Evolutionary conservation across 805 yeast genomes (phyloP).

Genomic region (Metschnikowia corniflorae): DNA sequence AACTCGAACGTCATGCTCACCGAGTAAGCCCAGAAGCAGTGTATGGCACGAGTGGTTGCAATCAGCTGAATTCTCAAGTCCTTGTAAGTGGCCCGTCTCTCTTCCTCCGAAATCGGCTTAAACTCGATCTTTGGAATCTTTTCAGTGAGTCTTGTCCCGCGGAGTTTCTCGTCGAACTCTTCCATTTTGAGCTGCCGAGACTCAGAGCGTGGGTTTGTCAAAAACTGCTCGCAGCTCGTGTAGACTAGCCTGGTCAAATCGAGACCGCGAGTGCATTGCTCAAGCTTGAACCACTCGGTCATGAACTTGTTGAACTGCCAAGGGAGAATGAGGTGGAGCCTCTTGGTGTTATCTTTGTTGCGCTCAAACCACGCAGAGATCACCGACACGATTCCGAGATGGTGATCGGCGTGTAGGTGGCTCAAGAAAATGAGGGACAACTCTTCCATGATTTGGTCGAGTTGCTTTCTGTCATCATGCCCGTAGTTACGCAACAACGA

Average conservation of each 20-base stretch:
- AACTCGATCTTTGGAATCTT: constrained; percentile 18
- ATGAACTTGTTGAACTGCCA: constrained; percentile 68
- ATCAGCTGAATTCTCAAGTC: constrained; percentile 44
- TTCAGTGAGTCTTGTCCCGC: constrained; percentile 17
- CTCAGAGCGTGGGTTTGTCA: constrained; percentile 28
- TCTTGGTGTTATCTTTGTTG: constrained; percentile 27
- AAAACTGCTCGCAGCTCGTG: constrained; percentile 59
- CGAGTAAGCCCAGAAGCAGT: constrained; percentile 77
- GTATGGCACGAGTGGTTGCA: constrained; percentile 71
- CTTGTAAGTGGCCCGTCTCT: constrained; percentile 28
- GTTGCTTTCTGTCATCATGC: constrained; percentile 35
- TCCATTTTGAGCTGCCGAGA: constrained; percentile 25
- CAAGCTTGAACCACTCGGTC: constrained; percentile 61
- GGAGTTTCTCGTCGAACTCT: constrained; percentile 33
- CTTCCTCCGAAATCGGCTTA: constrained; percentile 3
- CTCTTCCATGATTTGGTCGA: constrained; percentile 49
- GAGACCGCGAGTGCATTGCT: constrained; percentile 26
- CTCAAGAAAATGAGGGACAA: constrained; percentile 66
- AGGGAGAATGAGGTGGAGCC: constrained; percentile 65
- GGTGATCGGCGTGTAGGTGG: constrained; percentile 97
- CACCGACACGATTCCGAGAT: constrained; percentile 73
- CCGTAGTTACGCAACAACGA: constrained; percentile 62
- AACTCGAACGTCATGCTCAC: constrained; percentile 54
- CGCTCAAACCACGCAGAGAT: constrained; percentile 63
- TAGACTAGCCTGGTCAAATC: constrained; percentile 45